Percentiles rank a stretch among this genome's conserved stretches.
phyloP scores from a whole-genome alignment of 1,284 basidiomycete species.

The Pseudozyma sp. region DNA sequence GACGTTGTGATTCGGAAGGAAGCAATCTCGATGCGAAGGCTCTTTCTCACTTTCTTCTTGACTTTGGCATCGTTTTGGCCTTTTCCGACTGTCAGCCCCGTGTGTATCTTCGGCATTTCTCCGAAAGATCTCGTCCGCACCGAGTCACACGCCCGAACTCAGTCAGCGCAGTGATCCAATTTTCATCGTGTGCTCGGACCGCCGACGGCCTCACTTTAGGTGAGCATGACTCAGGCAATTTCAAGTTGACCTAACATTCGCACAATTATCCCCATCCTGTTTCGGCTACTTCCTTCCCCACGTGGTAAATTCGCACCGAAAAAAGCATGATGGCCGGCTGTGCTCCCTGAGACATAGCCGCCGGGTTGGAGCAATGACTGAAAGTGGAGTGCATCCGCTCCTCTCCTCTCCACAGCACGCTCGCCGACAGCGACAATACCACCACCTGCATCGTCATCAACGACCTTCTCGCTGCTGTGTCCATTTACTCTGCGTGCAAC shows the following conservation, averaged over 20 bases:
- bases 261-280: background rate
- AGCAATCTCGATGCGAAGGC: background rate
- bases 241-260: background rate
- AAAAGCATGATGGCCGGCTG: conserved; percentile 1
- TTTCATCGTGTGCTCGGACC: conserved; percentile 1
- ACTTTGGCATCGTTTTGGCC: background rate
- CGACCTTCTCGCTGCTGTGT: no score
- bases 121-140: conserved; percentile 3
- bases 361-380: no score
- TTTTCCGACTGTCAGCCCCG: background rate
- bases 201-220: background rate
- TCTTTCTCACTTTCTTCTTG: no score
- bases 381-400: no score
- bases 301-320: background rate
- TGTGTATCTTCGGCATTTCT: conserved; percentile 8
- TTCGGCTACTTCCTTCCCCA: background rate
- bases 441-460: no score
- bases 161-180: background rate
- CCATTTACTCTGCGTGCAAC: no score
- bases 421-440: no score
- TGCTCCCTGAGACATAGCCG: background rate
- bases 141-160: conserved; percentile 4
- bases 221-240: conserved; percentile 2
- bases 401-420: no score
- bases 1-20: background rate